Evolutionary conservation across 768 basidiomycete genomes (phyloP), one percentile per base, ranked within the genome.

Genomic region (Mycena indigotica): DNA sequence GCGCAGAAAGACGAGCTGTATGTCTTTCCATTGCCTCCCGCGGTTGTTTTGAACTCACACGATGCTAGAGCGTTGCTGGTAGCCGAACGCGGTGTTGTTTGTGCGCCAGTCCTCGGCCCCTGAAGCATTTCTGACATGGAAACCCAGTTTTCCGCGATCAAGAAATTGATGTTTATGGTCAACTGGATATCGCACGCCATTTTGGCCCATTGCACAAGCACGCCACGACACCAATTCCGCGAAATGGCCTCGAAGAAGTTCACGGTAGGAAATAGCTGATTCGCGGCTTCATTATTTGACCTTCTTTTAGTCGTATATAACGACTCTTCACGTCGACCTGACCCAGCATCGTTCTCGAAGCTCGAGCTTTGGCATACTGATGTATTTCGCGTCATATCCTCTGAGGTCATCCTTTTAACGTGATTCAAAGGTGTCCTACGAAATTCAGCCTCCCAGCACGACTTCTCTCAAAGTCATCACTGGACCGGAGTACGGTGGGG

Each of bases 341-440:
- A 89, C 63, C 66, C 82, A 4, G 72, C 80, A 28, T 80, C 87
- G 5, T 93, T 88, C 67, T 81, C 88, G 13, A 87, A 88, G 67
- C 62, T 85, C 15, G 91, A 92, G 62, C 79, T 93, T 19, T 92
- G 88, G 86, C 91, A 93, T 72, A 84, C 86, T 2, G 93, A 94
- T 70, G 89, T 89, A 70, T 39, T 29, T 39, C 38, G 26, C 16
- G 19, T 28, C 6, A 3, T 40, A 10, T 5, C 13, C 30, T 50
- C 30, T 41, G 28, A 17, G 50, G 40, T n/a, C 15, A 10, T 24
- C 16, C 5, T 23, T 35, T 12, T 28, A 21, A 25, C 35, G 38
- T n/a, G 17, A 15, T 32, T 2, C 24, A 30, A 26, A 80, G 79
- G 78, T 87, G 5, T 83, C 88, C 4, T 94, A 92, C 72, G 91